Base-by-base conservation (phyloP, 306 rosid species). In the Castanospermum australe region DNA sequence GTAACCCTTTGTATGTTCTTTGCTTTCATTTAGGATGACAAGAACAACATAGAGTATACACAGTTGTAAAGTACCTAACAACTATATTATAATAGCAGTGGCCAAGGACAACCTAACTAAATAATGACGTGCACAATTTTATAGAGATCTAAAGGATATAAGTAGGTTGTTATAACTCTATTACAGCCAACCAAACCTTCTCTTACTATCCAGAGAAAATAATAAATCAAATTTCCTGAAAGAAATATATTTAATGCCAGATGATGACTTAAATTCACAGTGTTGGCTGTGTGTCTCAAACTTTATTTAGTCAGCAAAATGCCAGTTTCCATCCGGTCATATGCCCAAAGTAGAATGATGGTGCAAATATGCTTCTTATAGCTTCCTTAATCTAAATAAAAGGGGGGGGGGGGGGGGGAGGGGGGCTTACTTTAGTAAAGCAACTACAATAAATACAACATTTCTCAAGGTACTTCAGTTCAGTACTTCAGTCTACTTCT, bases 201-300 rank as follows among this genome's bases (percentile, higher is more conserved):
- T 18, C 39, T 56, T 18, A 42, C 30, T 69, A 70, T 79, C 55
- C 51, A 79, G 12, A 79, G 63, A n/a, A n/a, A 67, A n/a, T 48
- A n/a, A 67, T 35, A 48, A 45, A 60, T 59, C 32, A 59, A 33
- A 33, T 30, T 59, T 75, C 45, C 15, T 6, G 64, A 13, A 20
- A 11, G 35, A 33, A 35, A 18, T 17, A 4, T 17, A 51, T 32
- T 30, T 5, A 33, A 25, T 20, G 63, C 14, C 63, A 0, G 33
- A 56, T 51, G 35, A 12, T 21, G 11, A 24, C 32, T 44, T 11
- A 1, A 52, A 61, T 42, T 17, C 7, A n/a, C 22, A 44, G 21
- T 30, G 18, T 18, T 42, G 13, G 32, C 25, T 11, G 67, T 59
- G 44, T 21, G 13, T 52, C 11, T 2, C 45, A 59, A 71, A 59